Percentiles rank a stretch among this genome's conserved stretches.
phyloP scores from a whole-genome alignment of 148 eudicot genomes.

The Polygonum maritimum region DNA sequence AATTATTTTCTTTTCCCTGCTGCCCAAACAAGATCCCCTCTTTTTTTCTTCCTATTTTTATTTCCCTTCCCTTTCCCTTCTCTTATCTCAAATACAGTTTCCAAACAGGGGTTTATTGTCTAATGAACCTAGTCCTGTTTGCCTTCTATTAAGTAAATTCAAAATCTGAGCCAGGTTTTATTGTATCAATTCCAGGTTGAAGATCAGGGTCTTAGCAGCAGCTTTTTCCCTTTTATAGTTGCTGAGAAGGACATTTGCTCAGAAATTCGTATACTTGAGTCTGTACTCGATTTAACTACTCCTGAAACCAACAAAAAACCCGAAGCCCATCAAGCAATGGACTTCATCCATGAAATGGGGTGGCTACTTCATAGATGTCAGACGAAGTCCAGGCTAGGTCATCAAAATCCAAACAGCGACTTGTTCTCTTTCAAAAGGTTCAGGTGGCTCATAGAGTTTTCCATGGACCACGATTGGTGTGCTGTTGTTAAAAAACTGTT shows the following conservation, averaged over 20 bases:
- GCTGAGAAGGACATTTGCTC: slow-evolving; percentile 83
- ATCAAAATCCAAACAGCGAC: slow-evolving; percentile 14
- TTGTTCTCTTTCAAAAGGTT: slow-evolving; percentile 53
- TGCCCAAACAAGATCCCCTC: neutral
- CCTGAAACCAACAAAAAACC: slow-evolving; percentile 26
- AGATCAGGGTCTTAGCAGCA: slow-evolving; percentile 63
- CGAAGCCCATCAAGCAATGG: slow-evolving; percentile 35
- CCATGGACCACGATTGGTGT: slow-evolving; percentile 55
- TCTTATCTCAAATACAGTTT: no score
- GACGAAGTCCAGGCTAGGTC: slow-evolving; percentile 36
- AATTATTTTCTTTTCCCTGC: neutral
- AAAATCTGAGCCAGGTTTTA: neutral
- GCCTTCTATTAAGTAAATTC: neutral
- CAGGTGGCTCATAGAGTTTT: slow-evolving; percentile 50
- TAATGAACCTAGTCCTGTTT: neutral
- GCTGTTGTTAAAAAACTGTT: slow-evolving; percentile 51
- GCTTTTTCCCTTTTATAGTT: slow-evolving; percentile 87
- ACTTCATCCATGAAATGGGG: slow-evolving; percentile 80
- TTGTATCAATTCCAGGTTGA: slow-evolving; percentile 39
- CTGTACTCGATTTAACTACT: slow-evolving; percentile 27
- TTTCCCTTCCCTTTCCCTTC: no score
- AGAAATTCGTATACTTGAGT: slow-evolving; percentile 66
- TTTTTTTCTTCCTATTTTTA: no score
- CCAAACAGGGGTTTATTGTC: neutral
- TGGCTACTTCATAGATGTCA: slow-evolving; percentile 80